These are phyloP conservation scores for Thymus quinquecostatus DNA, from an alignment of 257 asterid genomes.

Conservation along the genomic window DNA sequence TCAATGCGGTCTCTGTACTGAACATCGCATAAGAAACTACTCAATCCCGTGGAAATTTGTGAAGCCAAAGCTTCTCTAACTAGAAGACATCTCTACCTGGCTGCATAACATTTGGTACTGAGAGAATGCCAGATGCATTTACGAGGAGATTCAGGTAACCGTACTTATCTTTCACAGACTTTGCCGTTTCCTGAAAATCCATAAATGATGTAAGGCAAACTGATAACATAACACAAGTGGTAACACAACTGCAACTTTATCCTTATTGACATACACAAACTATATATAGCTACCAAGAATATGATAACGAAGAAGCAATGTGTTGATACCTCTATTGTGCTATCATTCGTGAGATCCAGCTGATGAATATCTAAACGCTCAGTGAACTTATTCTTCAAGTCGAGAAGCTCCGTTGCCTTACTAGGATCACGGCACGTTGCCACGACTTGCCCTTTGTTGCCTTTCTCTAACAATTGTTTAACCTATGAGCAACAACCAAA, in stretches of 20 bases:
- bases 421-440: conserved; percentile 93
- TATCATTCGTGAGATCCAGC: conserved; percentile 78
- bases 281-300: not conserved
- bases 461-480: conserved; percentile 78
- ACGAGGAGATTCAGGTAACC: conserved; percentile 79
- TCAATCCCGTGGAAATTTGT: conserved; percentile 28
- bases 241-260: not conserved
- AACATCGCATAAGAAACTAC: conserved; percentile 34
- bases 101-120: conserved; percentile 71
- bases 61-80: conserved; percentile 1
- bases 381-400: conserved; percentile 65
- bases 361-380: conserved; percentile 76
- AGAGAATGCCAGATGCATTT: conserved; percentile 88
- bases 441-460: conserved; percentile 58
- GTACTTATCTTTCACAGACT: conserved; percentile 67
- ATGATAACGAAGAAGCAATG: not conserved
- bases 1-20: conserved; percentile 93
- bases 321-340: conserved; percentile 73
- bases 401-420: conserved; percentile 64
- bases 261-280: not conserved
- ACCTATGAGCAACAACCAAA: conserved; percentile 52
- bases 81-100: conserved; percentile 63
- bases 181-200: conserved; percentile 66
- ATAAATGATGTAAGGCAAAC: not conserved
- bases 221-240: not conserved